Conservation (phyloP, 2,329 filamentous ascomycete species). For the Coniochaeta sp. region DNA sequence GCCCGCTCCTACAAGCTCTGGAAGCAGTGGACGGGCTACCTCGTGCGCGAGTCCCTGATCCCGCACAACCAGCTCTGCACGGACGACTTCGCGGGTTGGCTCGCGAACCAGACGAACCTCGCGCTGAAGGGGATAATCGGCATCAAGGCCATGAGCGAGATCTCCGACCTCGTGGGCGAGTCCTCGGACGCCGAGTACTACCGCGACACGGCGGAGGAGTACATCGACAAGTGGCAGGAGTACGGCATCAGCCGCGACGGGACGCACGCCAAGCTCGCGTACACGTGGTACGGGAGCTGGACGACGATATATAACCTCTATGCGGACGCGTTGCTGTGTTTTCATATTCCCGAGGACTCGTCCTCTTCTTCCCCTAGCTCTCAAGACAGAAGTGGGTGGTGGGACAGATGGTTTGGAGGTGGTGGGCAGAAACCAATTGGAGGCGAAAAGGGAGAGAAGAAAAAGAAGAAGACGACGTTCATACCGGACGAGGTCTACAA, state of each 20-base stretch:
- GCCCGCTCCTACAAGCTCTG: slow-evolving; percentile 52
- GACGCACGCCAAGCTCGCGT: slow-evolving; percentile 69
- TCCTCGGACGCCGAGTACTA: slow-evolving; percentile 32
- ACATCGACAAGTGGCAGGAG: slow-evolving; percentile 65
- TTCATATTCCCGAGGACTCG: slow-evolving; percentile 61
- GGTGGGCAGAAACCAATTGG: slow-evolving; percentile 16
- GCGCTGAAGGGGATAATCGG: slow-evolving; percentile 74
- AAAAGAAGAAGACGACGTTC: slow-evolving; percentile 40
- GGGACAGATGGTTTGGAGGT: background rate
- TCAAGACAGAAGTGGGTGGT: no score
- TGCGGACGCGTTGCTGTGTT: slow-evolving; percentile 70
- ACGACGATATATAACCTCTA: slow-evolving; percentile 76
- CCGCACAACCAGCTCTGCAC: slow-evolving; percentile 66
- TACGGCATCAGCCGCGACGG: slow-evolving; percentile 64
- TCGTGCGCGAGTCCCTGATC: slow-evolving; percentile 61
- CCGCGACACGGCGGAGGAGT: slow-evolving; percentile 54
- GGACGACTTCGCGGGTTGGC: slow-evolving; percentile 67
- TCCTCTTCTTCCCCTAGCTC: no score
- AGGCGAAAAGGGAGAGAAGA: slow-evolving; percentile 12
- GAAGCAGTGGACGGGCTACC: slow-evolving; percentile 64
- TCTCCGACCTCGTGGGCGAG: slow-evolving; percentile 52
- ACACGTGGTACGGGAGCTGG: slow-evolving; percentile 78
- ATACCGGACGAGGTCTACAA: slow-evolving; percentile 71
- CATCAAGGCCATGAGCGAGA: slow-evolving; percentile 68
- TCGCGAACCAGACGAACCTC: slow-evolving; percentile 66